Evolutionary conservation across 2,329 filamentous ascomycete genomes (phyloP).

Genomic region (Penicillium digitatum): DNA sequence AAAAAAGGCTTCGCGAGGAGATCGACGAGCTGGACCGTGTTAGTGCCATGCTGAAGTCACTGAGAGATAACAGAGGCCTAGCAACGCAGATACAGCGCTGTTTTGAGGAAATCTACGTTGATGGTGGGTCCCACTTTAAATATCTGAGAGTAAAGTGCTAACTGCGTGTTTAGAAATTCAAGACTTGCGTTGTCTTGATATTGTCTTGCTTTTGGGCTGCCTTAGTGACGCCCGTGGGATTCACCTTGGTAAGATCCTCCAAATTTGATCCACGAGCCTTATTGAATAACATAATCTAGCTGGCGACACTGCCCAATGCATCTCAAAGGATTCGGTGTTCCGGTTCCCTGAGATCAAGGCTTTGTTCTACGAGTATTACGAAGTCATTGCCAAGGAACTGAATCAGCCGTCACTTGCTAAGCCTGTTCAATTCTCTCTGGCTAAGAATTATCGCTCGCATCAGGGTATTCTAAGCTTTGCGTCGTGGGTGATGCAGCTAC

Average conservation of each 20-base stretch:
- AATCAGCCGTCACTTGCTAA: conserved; percentile 11
- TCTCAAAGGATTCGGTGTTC: conserved; percentile 35
- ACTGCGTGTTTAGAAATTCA: conserved; percentile 26
- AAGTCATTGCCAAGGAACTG: conserved; percentile 6
- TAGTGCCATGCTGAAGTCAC: conserved; percentile 16
- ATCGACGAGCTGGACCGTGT: conserved; percentile 23
- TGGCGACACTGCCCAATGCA: conserved; percentile 36
- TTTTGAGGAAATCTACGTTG: conserved; percentile 16
- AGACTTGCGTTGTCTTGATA: conserved; percentile 28
- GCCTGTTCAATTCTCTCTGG: conserved; percentile 27
- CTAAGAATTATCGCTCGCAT: conserved; percentile 34
- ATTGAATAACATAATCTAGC: conserved; percentile 8
- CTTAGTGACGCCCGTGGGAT: conserved; percentile 26
- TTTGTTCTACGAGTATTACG: conserved; percentile 29
- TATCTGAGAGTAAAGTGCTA: not conserved
- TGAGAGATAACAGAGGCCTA: conserved; percentile 8
- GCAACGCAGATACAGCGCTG: conserved; percentile 4
- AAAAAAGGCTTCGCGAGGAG: conserved; percentile 14
- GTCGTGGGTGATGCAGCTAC: conserved; percentile 29
- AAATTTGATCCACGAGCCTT: no score
- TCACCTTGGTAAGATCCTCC: conserved; percentile 22
- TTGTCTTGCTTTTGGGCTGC: conserved; percentile 26
- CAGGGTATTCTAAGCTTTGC: conserved; percentile 33
- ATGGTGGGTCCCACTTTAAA: not conserved
- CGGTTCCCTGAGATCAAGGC: conserved; percentile 33